Conservation (phyloP, 345 rosid species). For the Xanthoceras sorbifolium region DNA sequence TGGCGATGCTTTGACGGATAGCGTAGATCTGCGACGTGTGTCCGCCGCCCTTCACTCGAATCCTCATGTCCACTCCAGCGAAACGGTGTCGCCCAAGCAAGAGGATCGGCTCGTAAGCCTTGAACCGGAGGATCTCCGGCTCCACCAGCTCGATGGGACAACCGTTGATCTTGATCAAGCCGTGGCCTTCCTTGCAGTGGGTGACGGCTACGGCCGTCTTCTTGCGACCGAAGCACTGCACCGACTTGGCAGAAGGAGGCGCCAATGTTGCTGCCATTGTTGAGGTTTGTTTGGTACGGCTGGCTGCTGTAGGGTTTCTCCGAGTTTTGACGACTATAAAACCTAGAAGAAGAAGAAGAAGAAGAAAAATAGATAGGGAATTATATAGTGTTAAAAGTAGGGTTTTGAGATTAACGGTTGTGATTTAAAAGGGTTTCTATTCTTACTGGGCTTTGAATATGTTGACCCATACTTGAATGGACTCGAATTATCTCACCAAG, state of each 20-base stretch:
- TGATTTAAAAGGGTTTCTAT: background rate
- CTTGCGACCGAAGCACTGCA: conserved; percentile 87
- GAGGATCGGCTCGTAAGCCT: conserved; percentile 73
- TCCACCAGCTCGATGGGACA: conserved; percentile 75
- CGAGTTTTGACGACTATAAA: background rate
- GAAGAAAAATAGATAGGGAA: background rate
- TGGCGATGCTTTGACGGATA: conserved; percentile 88
- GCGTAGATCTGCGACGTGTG: conserved; percentile 93
- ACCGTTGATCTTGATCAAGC: conserved; percentile 79
- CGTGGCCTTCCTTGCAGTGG: conserved; percentile 73
- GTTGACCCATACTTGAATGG: background rate
- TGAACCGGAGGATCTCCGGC: conserved; percentile 88
- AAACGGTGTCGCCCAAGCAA: conserved; percentile 78
- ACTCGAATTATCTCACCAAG: background rate
- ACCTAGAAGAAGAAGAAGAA: background rate
- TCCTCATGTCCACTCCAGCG: conserved; percentile 87
- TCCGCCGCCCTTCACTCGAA: conserved; percentile 81
- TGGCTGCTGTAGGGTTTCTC: background rate
- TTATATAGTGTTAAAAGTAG: background rate
- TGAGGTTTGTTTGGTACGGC: background rate
- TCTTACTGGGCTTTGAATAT: background rate
- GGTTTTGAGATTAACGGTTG: background rate
- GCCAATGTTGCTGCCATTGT: conserved; percentile 45
- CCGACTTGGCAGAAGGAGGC: conserved; percentile 35
- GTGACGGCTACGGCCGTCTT: conserved; percentile 86